Base-by-base conservation (phyloP, 371 early-diverging fungal species). In the Mortierella sp. region DNA sequence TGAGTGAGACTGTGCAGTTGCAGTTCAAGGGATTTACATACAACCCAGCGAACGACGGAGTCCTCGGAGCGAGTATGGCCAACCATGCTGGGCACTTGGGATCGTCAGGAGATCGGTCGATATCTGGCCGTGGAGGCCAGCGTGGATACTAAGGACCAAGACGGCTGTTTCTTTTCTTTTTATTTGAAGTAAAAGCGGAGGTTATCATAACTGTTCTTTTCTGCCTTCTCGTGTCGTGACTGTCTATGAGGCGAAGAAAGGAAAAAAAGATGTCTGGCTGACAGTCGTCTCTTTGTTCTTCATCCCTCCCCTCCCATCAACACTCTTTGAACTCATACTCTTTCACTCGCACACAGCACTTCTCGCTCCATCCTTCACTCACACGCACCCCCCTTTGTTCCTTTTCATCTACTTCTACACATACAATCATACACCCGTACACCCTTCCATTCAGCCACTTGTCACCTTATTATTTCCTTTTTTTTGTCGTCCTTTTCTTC, bases 21-120 rank as follows among this genome's bases (percentile, higher is more conserved):
- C 98, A 98, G 90, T 99, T 99, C 91, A 94, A 92, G 74, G 99
- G 99, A n/a, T 99, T 98, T 82, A 96, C 95, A 3, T 97, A 94
- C 77, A 92, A 94, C 75, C 93, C 93, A 44, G 90, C 91, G 54
- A 65, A 84, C 54, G 94, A 92, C 45, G 93, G 94, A 21, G 92
- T 92, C 65, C 89, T 93, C 86, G 86, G 89, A 21, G 85, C 84
- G 14, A 88, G 88, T 73, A 79, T 89, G 80, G 83, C 84, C 42
- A 86, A 86, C 70, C 84, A 77, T 38, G 77, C 65, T 34, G 68
- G 68, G 9, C 68, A 38, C 3, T 68, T 68, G 42, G 68, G 68
- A 42, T 68, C 68, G 68, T 68, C 68, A 11, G 68, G 68, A 5
- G 68, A 68, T 68, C 68, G 68, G 68, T 38, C 68, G 68, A 68